Percentiles rank a stretch among this genome's conserved stretches.
These are phyloP conservation scores for Aristolochia fimbriata DNA, from an alignment of 164 flowering plant genomes.

Conservation along the genomic window DNA sequence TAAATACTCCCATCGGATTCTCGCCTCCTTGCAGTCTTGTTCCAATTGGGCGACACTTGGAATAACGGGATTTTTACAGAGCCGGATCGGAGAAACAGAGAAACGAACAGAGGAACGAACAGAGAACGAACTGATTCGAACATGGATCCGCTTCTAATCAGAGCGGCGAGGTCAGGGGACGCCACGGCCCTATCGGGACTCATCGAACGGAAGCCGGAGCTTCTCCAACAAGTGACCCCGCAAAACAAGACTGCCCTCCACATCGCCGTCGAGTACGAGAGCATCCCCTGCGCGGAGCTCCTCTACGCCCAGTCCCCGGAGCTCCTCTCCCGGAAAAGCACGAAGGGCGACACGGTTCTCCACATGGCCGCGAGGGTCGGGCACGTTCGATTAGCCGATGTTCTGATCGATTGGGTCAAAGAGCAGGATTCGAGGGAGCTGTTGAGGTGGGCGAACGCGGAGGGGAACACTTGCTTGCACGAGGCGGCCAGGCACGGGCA, in stretches of 20 bases:
- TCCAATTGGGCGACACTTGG: too few relatives aligned
- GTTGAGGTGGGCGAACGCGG: background rate
- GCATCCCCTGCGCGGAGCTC: background rate
- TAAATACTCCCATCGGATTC: too few relatives aligned
- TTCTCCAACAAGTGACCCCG: background rate
- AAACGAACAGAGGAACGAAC: too few relatives aligned
- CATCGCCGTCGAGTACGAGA: background rate
- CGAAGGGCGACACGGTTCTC: background rate
- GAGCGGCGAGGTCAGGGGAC: background rate
- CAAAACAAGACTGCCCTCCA: conserved; percentile 1
- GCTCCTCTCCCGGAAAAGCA: background rate
- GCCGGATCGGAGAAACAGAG: too few relatives aligned
- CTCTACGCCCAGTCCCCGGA: background rate
- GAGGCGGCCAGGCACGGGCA: background rate
- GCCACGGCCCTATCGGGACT: background rate
- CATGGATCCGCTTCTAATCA: background rate
- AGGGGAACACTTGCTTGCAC: background rate
- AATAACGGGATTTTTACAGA: too few relatives aligned
- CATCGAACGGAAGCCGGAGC: background rate
- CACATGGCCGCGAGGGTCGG: background rate
- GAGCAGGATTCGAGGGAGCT: background rate
- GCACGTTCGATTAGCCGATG: background rate
- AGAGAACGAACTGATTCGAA: too few relatives aligned
- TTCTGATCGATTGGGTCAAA: background rate
- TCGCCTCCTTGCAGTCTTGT: too few relatives aligned